phyloP scores from a whole-genome alignment of 306 rosid genomes.

The Geum urbanum region DNA sequence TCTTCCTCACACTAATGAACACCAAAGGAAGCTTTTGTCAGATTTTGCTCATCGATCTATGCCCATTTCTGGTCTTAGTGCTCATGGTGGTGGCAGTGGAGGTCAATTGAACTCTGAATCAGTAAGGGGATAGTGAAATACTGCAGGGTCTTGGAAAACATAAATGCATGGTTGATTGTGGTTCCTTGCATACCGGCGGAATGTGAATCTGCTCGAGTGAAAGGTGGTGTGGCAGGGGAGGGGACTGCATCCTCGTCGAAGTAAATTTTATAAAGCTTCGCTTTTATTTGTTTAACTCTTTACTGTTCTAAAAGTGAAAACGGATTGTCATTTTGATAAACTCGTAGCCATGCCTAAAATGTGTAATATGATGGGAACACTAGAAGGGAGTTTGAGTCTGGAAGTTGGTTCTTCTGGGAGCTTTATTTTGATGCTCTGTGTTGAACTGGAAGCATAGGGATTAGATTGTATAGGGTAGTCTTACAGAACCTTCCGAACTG shows the following conservation, averaged over 20 bases:
- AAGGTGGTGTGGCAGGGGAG: not conserved
- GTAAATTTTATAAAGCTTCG: slow-evolving; percentile 20
- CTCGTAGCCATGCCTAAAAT: slow-evolving; percentile 31
- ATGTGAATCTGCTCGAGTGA: slow-evolving; percentile 8
- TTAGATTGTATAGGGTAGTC: slow-evolving; percentile 46
- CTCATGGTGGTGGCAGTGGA: slow-evolving; percentile 40
- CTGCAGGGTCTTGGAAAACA: not conserved
- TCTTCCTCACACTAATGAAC: slow-evolving; percentile 92
- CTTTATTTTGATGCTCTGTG: slow-evolving; percentile 47
- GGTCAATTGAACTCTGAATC: slow-evolving; percentile 75
- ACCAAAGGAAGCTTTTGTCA: slow-evolving; percentile 44
- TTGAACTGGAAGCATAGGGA: slow-evolving; percentile 36
- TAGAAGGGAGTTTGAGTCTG: slow-evolving; percentile 34
- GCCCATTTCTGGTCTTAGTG: slow-evolving; percentile 50
- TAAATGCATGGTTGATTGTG: not conserved
- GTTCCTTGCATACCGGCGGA: not conserved
- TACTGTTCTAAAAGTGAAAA: slow-evolving; percentile 19
- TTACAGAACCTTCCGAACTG: slow-evolving; percentile 30
- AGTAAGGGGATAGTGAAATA: slow-evolving; percentile 40
- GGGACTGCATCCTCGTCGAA: slow-evolving; percentile 16
- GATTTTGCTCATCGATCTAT: slow-evolving; percentile 92
- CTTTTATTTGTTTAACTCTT: slow-evolving; percentile 19
- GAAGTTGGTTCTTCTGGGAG: slow-evolving; percentile 34
- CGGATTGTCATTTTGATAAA: slow-evolving; percentile 26
- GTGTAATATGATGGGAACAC: slow-evolving; percentile 38